Evolutionary conservation across 768 basidiomycete genomes (phyloP), one percentile per base, ranked within the genome.

Genomic region (Russula sp.): DNA sequence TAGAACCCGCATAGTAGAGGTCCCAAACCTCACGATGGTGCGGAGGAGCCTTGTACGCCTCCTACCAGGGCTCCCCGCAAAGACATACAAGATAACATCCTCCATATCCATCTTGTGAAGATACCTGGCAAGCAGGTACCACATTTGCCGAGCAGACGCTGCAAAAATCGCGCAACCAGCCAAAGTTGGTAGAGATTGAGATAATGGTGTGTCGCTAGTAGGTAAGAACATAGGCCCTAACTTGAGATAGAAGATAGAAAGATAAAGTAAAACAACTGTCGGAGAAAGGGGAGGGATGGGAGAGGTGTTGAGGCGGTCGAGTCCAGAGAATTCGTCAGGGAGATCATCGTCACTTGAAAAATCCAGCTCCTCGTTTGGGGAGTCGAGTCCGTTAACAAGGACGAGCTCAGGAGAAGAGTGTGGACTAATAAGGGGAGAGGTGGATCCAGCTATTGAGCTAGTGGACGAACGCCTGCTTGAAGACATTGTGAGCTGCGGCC

Each of bases 41-140:
- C 85, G 76, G 20, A 87, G 73, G 40, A 71, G 66, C 54, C 85
- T 73, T 61, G 72, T 76, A 32, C 74, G 71, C 70, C 83, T 82
- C 69, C 79, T 82, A n/a, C 80, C 80, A 68, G 80, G 47, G 50
- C 75, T 80, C 59, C 79, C 78, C 18, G 84, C 82, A 70, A 89
- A 82, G 0, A 82, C 77, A 66, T 87, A 81, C 18, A 85, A 68
- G 55, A 89, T 70, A 47, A 90, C 76, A 64, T 89, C 88, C 71
- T 88, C 84, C 42, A 85, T 71, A 64, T 87, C 83, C 37, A 80
- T 77, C 71, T 82, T 81, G 68, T 83, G 82, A 50, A 88, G 76
- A 72, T 91, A 88, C 37, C 85, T 79, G 50, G 85, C 83, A n/a
- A 91, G 80, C 78, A 89, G 81, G 74, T 88, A 89, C 84, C 86